A percentile compares a stretch with the other conserved stretches of the same genome.
These are phyloP conservation scores for Sclerotinia spermophila DNA, from an alignment of 2,329 filamentous ascomycete species.

Conservation along the genomic window DNA sequence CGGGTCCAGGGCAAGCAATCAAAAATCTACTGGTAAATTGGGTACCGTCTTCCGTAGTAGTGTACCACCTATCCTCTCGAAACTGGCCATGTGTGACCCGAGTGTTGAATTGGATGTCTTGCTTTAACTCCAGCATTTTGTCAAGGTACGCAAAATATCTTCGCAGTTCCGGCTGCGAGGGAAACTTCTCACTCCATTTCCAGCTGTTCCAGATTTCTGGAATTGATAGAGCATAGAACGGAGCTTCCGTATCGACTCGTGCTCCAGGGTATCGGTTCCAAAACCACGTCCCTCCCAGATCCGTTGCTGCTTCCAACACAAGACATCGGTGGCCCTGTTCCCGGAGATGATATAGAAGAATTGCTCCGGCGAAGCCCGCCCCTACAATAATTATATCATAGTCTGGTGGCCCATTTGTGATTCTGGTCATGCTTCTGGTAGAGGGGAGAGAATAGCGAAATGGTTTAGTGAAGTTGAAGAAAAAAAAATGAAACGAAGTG, in stretches of 20 bases:
- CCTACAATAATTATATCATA: background rate
- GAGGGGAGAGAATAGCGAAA: background rate
- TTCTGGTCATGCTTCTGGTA: background rate
- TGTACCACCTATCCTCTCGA: background rate
- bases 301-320: background rate
- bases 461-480: background rate
- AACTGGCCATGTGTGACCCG: background rate
- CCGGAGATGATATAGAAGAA: background rate
- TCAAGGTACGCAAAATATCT: background rate
- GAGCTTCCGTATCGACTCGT: background rate
- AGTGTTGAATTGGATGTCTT: background rate
- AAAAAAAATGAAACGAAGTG: background rate
- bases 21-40: background rate
- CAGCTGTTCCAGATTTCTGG: background rate
- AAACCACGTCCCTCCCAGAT: background rate
- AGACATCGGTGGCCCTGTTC: background rate
- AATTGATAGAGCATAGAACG: background rate
- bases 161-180: background rate
- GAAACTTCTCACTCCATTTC: background rate
- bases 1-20: background rate
- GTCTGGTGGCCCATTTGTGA: background rate
- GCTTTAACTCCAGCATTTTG: background rate
- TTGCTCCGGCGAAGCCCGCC: background rate
- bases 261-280: background rate
- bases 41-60: background rate